A percentile compares a stretch with the other conserved stretches of the same genome.
Conservation (phyloP, 805 yeast species). For the Zygotorulaspora danielsina region DNA sequence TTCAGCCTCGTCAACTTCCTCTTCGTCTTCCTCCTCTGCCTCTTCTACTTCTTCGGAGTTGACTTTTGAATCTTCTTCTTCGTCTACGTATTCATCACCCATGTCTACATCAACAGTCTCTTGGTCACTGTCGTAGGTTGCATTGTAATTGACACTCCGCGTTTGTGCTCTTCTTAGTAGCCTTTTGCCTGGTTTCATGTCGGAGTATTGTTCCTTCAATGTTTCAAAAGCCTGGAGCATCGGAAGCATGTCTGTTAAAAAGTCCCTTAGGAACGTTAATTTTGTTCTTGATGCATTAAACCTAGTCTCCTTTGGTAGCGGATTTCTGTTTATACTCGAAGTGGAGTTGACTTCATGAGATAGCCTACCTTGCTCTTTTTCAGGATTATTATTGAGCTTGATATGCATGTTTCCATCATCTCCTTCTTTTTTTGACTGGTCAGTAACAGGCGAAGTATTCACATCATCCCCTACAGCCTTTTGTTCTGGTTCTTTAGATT, state of each 20-base stretch:
- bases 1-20: conserved; percentile 10
- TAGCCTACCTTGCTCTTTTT: conserved; percentile 2
- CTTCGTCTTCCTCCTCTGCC: conserved; percentile 12
- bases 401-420: conserved; percentile 4
- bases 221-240: conserved; percentile 62
- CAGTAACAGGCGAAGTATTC: neutral
- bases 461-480: conserved; percentile 3
- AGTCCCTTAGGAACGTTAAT: conserved; percentile 19
- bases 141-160: conserved; percentile 19
- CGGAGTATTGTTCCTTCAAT: conserved; percentile 55
- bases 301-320: conserved; percentile 25
- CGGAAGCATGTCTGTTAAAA: conserved; percentile 19
- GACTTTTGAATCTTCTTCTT: conserved; percentile 12
- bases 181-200: conserved; percentile 28
- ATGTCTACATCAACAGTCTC: conserved; percentile 17
- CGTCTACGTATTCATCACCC: conserved; percentile 18
- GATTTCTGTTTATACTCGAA: conserved; percentile 18
- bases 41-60: conserved; percentile 18
- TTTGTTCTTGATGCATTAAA: conserved; percentile 25
- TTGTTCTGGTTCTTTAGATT: neutral
- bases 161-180: conserved; percentile 31
- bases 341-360: conserved; percentile 2
- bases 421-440: conserved; percentile 6
- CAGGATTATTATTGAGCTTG: neutral
- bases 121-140: conserved; percentile 15